Base-by-base conservation (phyloP, 1,284 basidiomycete genomes). In the Entoloma clypeatum region DNA sequence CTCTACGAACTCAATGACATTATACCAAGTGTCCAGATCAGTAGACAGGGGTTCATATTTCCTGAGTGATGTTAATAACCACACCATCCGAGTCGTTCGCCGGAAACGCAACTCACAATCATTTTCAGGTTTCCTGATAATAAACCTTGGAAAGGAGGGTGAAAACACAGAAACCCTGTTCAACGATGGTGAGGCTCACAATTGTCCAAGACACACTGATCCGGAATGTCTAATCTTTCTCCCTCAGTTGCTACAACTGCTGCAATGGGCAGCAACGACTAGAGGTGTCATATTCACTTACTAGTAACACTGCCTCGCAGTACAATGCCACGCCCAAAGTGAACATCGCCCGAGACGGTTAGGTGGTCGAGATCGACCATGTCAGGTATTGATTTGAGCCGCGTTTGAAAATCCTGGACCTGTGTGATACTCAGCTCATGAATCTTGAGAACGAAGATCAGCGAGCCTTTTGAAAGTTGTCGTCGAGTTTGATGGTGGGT, bases 401-500 rank as follows among this genome's bases (percentile, higher is more conserved):
- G 79, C 68, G 92, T 91, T 72, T 97, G 91, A 77, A 97, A 98
- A 61, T 93, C 84, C 51, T 88, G 85, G 47, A 98, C 95, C 87
- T 92, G 71, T 57, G 28, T n/a, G 27, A 16, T 31, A 29, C 19
- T 4, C 24, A 30, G 7, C 17, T 17, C 18, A 34, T 32, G 17
- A 41, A 26, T 11, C 31, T 7, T 24, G 30, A 14, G 35, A 19
- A 13, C 19, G 24, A 36, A 25, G 11, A 17, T 31, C 29, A 28
- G n/a, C 18, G 21, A 32, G 75, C 75, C 75, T 88, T 86, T 71
- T 86, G 86, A 67, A 88, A 90, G 62, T 88, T 84, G 60, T 94
- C 91, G 41, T 93, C 92, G 35, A 98, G 80, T 74, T 98, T 97
- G 74, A 99, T 90, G 43, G 98, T 92, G 14, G 96, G 95, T 2